Evolutionary conservation across 2,329 filamentous ascomycete genomes (phyloP).

Genomic region (Alternaria triticina): DNA sequence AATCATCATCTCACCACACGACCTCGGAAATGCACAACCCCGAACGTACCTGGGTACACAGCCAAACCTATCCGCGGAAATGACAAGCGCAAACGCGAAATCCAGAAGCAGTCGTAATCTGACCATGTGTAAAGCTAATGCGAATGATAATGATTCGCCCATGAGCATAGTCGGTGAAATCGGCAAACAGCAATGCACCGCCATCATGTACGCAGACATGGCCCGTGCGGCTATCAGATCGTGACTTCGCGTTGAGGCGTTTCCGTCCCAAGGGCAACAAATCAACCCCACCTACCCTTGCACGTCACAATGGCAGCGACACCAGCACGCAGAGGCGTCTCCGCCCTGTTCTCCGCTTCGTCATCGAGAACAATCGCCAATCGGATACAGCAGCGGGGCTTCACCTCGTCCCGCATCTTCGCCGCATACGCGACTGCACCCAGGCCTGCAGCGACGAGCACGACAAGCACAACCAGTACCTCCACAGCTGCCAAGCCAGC

Average conservation of each 20-base stretch:
- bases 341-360: slow-evolving; percentile 22
- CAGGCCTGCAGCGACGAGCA: slow-evolving; percentile 20
- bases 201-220: not conserved
- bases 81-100: not conserved
- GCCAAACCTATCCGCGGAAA: not conserved
- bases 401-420: slow-evolving; percentile 27
- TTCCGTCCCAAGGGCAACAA: not conserved
- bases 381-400: slow-evolving; percentile 25
- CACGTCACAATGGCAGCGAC: slow-evolving; percentile 26
- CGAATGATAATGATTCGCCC: not conserved
- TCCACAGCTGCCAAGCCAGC: slow-evolving; percentile 22
- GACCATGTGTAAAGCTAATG: not conserved
- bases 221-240: slow-evolving; percentile 12
- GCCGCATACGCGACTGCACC: slow-evolving; percentile 34
- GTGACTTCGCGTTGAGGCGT: slow-evolving; percentile 22
- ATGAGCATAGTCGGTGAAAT: not conserved
- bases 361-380: slow-evolving; percentile 22
- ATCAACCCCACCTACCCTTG: not conserved
- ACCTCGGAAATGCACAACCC: not conserved
- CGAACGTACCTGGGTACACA: not conserved
- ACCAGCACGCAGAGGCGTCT: slow-evolving; percentile 26
- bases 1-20: not conserved
- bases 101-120: not conserved
- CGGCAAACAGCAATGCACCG: not conserved
- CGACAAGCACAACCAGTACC: slow-evolving; percentile 13